Conservation (phyloP, 202 grass and related monocot species). For the Alloteropsis angusta region DNA sequence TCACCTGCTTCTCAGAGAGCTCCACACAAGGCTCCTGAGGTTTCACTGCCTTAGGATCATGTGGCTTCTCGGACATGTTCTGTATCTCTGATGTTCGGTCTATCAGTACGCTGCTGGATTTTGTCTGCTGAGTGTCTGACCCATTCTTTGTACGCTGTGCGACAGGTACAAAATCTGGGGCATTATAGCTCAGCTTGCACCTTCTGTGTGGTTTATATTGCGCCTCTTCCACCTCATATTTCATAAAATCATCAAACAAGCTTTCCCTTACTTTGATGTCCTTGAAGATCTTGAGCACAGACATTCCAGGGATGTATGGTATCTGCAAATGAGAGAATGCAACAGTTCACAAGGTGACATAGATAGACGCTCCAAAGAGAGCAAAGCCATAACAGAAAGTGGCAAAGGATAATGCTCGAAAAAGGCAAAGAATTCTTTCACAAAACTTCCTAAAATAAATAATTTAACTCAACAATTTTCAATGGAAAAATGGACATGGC, state of each 20-base stretch:
- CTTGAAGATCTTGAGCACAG: constrained; percentile 65
- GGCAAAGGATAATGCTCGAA: neutral
- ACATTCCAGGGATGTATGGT: constrained; percentile 39
- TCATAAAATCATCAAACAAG: constrained; percentile 76
- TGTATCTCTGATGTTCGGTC: constrained; percentile 28
- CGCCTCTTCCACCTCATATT: constrained; percentile 55
- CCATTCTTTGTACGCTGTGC: neutral
- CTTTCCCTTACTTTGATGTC: constrained; percentile 39
- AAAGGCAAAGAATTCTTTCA: neutral
- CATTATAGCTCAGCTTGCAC: constrained; percentile 53
- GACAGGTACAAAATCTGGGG: constrained; percentile 62
- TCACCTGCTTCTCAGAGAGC: constrained; percentile 7
- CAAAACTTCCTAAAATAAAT: neutral
- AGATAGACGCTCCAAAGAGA: neutral
- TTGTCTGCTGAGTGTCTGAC: neutral
- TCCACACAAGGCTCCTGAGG: constrained; percentile 9
- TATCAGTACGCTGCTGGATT: constrained; percentile 15
- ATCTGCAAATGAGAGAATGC: constrained; percentile 39
- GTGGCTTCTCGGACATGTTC: constrained; percentile 21
- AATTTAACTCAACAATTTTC: neutral
- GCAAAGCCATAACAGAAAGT: neutral
- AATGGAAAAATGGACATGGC: neutral
- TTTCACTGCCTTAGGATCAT: neutral
- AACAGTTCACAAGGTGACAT: neutral
- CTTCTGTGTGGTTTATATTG: constrained; percentile 35